Conservation (phyloP, 2,329 filamentous ascomycete species). For the Geosmithia flava region DNA sequence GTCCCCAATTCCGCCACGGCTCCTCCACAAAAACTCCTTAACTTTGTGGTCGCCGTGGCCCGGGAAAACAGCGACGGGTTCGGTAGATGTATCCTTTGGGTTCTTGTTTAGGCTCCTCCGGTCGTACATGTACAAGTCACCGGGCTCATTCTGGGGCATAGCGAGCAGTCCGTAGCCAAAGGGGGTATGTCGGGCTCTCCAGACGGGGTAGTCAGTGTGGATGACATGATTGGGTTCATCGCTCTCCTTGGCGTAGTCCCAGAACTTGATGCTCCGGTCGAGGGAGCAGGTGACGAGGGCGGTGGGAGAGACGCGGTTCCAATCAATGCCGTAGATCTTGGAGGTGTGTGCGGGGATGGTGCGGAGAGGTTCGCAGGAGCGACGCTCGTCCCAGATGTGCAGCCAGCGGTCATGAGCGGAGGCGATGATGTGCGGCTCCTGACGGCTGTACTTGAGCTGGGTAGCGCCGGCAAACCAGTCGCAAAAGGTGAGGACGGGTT, state of each 20-base stretch:
- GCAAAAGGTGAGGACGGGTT: conserved; percentile 69
- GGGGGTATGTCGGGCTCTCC: conserved; percentile 82
- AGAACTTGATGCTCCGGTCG: conserved; percentile 87
- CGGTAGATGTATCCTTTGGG: conserved; percentile 27
- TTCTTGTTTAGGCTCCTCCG: conserved; percentile 34
- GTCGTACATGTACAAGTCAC: conserved; percentile 76
- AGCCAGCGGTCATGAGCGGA: conserved; percentile 83
- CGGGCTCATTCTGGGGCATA: conserved; percentile 85
- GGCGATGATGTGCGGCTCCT: conserved; percentile 75
- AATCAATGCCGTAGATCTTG: conserved; percentile 92
- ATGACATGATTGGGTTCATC: conserved; percentile 66
- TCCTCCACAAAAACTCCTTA: conserved; percentile 86
- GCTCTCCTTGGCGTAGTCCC: conserved; percentile 58
- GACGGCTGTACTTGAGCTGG: conserved; percentile 89
- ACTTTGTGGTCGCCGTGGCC: conserved; percentile 57
- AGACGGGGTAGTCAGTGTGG: conserved; percentile 73
- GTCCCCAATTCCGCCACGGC: conserved; percentile 53
- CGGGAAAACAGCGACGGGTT: conserved; percentile 44
- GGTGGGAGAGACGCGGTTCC: conserved; percentile 67
- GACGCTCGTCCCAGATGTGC: conserved; percentile 82
- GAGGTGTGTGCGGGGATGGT: conserved; percentile 82
- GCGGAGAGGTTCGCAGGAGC: conserved; percentile 62
- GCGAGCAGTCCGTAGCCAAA: conserved; percentile 78
- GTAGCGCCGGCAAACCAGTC: conserved; percentile 92
- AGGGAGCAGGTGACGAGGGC: conserved; percentile 79